Conservation (phyloP, 345 rosid genomes). For the Odontarrhena argentea region DNA sequence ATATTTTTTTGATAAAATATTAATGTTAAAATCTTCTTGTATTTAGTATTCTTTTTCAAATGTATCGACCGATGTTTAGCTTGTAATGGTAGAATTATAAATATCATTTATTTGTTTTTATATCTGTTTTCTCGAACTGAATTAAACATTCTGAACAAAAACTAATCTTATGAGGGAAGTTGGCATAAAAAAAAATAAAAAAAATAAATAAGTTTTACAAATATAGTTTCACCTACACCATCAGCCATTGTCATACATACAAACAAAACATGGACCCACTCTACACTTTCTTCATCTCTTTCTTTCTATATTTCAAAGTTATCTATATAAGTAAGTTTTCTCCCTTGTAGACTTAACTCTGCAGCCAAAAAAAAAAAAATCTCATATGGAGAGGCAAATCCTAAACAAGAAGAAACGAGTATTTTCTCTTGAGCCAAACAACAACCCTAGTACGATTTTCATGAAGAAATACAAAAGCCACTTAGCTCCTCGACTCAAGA, state of each 20-base stretch:
- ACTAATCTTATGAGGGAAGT: too few relatives aligned
- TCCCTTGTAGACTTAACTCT: conserved; percentile 35
- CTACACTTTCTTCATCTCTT: conserved; percentile 25
- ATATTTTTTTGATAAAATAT: too few relatives aligned
- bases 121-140: too few relatives aligned
- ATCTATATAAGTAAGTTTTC: conserved; percentile 27
- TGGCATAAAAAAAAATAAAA: too few relatives aligned
- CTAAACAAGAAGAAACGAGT: conserved; percentile 41
- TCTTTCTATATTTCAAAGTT: conserved; percentile 17
- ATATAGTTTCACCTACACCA: conserved; percentile 8
- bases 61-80: too few relatives aligned
- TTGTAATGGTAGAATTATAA: too few relatives aligned
- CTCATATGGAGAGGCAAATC: conserved; percentile 42
- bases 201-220: conserved; percentile 1
- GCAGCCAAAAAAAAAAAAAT: conserved; percentile 7
- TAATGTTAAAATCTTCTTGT: too few relatives aligned
- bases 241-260: conserved; percentile 16
- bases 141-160: too few relatives aligned
- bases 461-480: conserved; percentile 43
- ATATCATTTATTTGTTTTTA: too few relatives aligned
- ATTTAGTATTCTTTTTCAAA: too few relatives aligned
- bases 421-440: conserved; percentile 42
- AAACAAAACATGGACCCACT: conserved; percentile 34
- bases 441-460: conserved; percentile 31
- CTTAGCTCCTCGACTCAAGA: conserved; percentile 47